These are phyloP conservation scores for Moesziomyces sp. DNA, from an alignment of 1,284 basidiomycete genomes.

Conservation along the genomic window DNA sequence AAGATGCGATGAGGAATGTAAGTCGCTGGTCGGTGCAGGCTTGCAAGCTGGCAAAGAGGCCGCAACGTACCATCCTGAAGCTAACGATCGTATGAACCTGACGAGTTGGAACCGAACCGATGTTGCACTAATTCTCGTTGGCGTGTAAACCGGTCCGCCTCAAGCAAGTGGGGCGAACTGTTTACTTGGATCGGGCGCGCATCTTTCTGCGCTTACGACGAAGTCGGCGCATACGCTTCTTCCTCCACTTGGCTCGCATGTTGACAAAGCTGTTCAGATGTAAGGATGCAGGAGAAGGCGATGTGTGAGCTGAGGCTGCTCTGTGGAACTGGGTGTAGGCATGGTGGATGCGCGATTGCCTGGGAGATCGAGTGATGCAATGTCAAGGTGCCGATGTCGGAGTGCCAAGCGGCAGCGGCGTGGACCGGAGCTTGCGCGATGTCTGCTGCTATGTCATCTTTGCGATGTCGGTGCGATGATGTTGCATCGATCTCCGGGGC, in stretches of 20 bases:
- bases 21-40: not conserved
- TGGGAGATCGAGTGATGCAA: not conserved
- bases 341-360: not conserved
- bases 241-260: constrained; percentile 66
- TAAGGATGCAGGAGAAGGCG: constrained; percentile 12
- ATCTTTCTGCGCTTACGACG: constrained; percentile 67
- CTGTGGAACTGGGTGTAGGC: not conserved
- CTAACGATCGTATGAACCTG: constrained; percentile 16
- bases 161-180: constrained; percentile 16
- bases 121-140: constrained; percentile 18
- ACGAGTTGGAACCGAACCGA: constrained; percentile 18
- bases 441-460: constrained; percentile 5
- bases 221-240: constrained; percentile 67
- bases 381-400: not conserved
- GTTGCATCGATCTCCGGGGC: constrained; percentile 11
- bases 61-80: constrained; percentile 34
- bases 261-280: constrained; percentile 45
- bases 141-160: constrained; percentile 30
- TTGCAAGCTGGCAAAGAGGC: not conserved
- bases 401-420: not conserved
- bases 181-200: constrained; percentile 66
- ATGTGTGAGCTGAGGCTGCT: constrained; percentile 8
- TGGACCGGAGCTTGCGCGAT: not conserved
- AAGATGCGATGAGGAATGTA: not conserved
- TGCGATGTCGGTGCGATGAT: constrained; percentile 3